A percentile compares a stretch with the other conserved stretches of the same genome.
Evolutionary conservation across 345 rosid species (phyloP).

Genomic region (Syzygium grande): DNA sequence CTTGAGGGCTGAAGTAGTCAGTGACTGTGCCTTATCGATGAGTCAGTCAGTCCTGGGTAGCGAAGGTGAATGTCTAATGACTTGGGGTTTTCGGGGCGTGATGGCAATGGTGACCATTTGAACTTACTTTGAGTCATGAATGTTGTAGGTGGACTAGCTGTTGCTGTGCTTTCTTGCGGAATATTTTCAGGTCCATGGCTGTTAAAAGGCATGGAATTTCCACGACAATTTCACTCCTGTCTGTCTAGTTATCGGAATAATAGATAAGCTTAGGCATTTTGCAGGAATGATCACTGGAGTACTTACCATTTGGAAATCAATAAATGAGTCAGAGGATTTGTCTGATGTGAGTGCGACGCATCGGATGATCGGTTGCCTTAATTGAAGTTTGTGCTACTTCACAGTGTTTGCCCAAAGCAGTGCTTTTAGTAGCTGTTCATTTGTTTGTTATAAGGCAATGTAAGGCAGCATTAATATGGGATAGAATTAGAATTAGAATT

Average conservation of each 20-base stretch:
- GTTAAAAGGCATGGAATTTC: not conserved
- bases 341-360: not conserved
- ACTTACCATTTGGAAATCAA: not conserved
- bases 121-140: not conserved
- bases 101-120: not conserved
- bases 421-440: not conserved
- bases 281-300: not conserved
- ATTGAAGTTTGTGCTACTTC: not conserved
- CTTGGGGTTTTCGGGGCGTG: not conserved
- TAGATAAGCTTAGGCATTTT: not conserved
- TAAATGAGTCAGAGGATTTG: not conserved
- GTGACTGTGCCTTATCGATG: not conserved
- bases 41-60: not conserved
- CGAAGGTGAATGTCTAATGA: not conserved
- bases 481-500: not conserved
- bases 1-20: not conserved
- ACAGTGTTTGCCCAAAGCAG: not conserved
- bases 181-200: not conserved
- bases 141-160: not conserved
- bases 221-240: not conserved
- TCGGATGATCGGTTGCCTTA: not conserved
- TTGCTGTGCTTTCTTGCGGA: not conserved
- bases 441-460: not conserved
- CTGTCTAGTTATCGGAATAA: not conserved
- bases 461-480: not conserved